These are phyloP conservation scores for Myxozyma mucilagina DNA, from an alignment of 805 yeast species.

Conservation along the genomic window DNA sequence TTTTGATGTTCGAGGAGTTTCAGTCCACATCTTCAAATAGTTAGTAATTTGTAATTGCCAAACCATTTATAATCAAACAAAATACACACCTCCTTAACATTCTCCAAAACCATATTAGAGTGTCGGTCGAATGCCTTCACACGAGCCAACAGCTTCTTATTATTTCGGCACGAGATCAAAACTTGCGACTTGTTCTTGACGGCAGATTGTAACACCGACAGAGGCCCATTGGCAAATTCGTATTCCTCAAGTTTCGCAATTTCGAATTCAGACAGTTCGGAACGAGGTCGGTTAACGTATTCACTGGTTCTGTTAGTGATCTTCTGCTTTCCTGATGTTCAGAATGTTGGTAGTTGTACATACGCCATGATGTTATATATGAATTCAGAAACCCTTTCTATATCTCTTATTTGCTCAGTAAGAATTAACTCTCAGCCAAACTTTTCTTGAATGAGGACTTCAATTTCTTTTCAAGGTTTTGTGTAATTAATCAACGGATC, in stretches of 20 bases:
- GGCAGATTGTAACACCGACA: constrained; percentile 82
- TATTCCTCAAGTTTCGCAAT: constrained; percentile 81
- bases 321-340: background rate
- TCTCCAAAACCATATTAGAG: constrained; percentile 87
- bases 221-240: constrained; percentile 88
- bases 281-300: constrained; percentile 67
- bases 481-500: too few species aligned
- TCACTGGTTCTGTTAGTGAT: constrained; percentile 47
- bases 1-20: constrained; percentile 56
- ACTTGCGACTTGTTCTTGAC: constrained; percentile 73
- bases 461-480: too few species aligned
- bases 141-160: constrained; percentile 85
- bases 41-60: background rate
- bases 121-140: constrained; percentile 96
- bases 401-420: too few species aligned
- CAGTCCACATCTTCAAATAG: constrained; percentile 57
- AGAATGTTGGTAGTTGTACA: background rate
- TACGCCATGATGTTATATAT: background rate
- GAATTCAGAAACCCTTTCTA: too few species aligned
- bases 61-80: background rate
- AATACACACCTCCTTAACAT: constrained; percentile 73
- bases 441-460: too few species aligned
- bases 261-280: constrained; percentile 79
- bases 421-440: too few species aligned
- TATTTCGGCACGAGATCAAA: constrained; percentile 85